A percentile compares a stretch with the other conserved stretches of the same genome.
Evolutionary conservation across 495 filamentous ascomycete species (phyloP).

Genomic region (Aspergillus bertholletiae): DNA sequence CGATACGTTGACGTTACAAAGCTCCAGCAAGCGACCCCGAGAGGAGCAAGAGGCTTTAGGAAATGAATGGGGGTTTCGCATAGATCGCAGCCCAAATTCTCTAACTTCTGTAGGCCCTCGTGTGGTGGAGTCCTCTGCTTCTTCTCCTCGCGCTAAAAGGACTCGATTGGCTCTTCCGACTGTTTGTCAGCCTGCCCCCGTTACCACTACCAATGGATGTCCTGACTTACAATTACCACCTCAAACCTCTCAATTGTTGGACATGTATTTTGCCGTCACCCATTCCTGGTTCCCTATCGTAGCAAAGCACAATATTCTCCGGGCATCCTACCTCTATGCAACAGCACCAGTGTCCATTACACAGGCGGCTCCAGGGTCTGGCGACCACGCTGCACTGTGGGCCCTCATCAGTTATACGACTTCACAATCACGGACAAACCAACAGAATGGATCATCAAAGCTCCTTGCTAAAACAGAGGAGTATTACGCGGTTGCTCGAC

Average conservation of each 20-base stretch:
- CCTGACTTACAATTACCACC: constrained; percentile 48
- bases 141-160: constrained; percentile 30
- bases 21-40: constrained; percentile 35
- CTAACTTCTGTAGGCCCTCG: constrained; percentile 27
- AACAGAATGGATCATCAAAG: constrained; percentile 21
- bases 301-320: constrained; percentile 64
- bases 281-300: constrained; percentile 71
- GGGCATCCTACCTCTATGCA: constrained; percentile 48
- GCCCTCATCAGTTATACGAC: constrained; percentile 56
- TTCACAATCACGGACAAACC: constrained; percentile 31
- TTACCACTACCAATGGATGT: constrained; percentile 6
- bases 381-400: constrained; percentile 63
- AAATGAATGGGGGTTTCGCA: constrained; percentile 35
- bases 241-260: constrained; percentile 61
- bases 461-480: constrained; percentile 29
- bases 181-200: constrained; percentile 11
- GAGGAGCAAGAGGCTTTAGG: constrained; percentile 28
- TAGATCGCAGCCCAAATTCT: constrained; percentile 28
- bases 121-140: constrained; percentile 26
- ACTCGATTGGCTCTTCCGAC: constrained; percentile 21
- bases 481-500: constrained; percentile 56
- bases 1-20: constrained; percentile 15
- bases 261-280: constrained; percentile 70
- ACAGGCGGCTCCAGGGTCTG: constrained; percentile 39
- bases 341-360: constrained; percentile 43